A percentile compares a stretch with the other conserved stretches of the same genome.
phyloP scores from a whole-genome alignment of 139 green algal genomes.

The Coccomyxa sp. region DNA sequence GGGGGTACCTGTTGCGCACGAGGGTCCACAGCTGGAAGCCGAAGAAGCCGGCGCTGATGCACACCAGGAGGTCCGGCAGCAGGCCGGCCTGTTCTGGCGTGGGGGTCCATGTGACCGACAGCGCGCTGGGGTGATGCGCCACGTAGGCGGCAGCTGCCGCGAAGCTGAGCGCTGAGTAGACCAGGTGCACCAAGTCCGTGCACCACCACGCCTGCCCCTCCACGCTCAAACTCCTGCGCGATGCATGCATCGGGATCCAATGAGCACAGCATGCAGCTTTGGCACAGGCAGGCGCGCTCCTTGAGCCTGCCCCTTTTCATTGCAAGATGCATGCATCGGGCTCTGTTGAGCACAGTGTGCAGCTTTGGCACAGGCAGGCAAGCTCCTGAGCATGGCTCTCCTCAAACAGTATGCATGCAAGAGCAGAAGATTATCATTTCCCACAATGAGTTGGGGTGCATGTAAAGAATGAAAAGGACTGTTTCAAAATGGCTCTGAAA shows the following conservation, averaged over 20 bases:
- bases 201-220: slow-evolving; percentile 39
- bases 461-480: neutral
- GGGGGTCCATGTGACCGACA: slow-evolving; percentile 11
- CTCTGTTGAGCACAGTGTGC: too few species aligned
- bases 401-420: neutral
- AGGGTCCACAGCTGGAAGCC: slow-evolving; percentile 66
- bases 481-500: neutral
- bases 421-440: neutral
- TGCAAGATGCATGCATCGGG: too few species aligned
- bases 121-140: slow-evolving; percentile 9
- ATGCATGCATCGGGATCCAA: slow-evolving; percentile 21
- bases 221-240: slow-evolving; percentile 13
- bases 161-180: slow-evolving; percentile 29
- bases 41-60: slow-evolving; percentile 60
- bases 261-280: too few species aligned
- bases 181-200: slow-evolving; percentile 43
- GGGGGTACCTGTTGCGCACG: slow-evolving; percentile 43
- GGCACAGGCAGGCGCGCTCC: too few species aligned
- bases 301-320: too few species aligned
- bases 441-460: neutral
- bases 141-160: slow-evolving; percentile 30
- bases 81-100: slow-evolving; percentile 2
- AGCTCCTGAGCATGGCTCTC: neutral
- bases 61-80: slow-evolving; percentile 29
- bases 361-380: too few species aligned